Conservation (phyloP, 2,329 filamentous ascomycete genomes). For the Septoria linicola region DNA sequence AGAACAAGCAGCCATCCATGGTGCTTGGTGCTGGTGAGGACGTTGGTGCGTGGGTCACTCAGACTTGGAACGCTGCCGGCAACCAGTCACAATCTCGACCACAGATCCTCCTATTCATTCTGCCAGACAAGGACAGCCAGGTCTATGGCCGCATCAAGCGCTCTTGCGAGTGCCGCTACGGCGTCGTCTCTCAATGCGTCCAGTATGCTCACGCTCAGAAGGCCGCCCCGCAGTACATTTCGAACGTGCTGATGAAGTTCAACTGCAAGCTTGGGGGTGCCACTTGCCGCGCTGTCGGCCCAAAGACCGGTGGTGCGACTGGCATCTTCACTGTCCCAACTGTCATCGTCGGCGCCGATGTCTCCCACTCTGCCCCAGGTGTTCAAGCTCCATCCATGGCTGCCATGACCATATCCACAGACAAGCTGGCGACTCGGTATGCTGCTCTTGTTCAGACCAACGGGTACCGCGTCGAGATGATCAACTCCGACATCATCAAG, state of each 20-base stretch:
- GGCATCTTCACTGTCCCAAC: slow-evolving; percentile 54
- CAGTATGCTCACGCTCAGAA: slow-evolving; percentile 67
- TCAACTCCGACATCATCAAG: slow-evolving; percentile 62
- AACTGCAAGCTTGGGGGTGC: slow-evolving; percentile 91
- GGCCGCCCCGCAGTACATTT: slow-evolving; percentile 77
- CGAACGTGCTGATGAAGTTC: slow-evolving; percentile 94
- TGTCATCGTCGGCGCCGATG: slow-evolving; percentile 86
- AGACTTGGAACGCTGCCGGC: slow-evolving; percentile 55
- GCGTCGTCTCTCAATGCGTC: slow-evolving; percentile 81
- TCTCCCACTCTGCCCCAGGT: slow-evolving; percentile 78
- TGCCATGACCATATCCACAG: slow-evolving; percentile 79
- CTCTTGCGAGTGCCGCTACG: slow-evolving; percentile 78
- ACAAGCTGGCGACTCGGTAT: slow-evolving; percentile 70
- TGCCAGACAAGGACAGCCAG: slow-evolving; percentile 68
- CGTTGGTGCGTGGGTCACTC: slow-evolving; percentile 35
- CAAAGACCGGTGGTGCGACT: slow-evolving; percentile 35
- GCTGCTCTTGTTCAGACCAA: slow-evolving; percentile 80
- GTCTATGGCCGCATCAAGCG: slow-evolving; percentile 87
- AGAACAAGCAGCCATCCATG: slow-evolving; percentile 48
- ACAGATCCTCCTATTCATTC: slow-evolving; percentile 76
- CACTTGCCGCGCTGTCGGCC: slow-evolving; percentile 56
- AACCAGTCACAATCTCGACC: slow-evolving; percentile 58
- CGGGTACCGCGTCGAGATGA: slow-evolving; percentile 75
- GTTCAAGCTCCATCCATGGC: slow-evolving; percentile 70
- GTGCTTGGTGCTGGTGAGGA: slow-evolving; percentile 37